phyloP scores from a whole-genome alignment of 352 stramenopile genomes.

The Phytophthora sansomeana region DNA sequence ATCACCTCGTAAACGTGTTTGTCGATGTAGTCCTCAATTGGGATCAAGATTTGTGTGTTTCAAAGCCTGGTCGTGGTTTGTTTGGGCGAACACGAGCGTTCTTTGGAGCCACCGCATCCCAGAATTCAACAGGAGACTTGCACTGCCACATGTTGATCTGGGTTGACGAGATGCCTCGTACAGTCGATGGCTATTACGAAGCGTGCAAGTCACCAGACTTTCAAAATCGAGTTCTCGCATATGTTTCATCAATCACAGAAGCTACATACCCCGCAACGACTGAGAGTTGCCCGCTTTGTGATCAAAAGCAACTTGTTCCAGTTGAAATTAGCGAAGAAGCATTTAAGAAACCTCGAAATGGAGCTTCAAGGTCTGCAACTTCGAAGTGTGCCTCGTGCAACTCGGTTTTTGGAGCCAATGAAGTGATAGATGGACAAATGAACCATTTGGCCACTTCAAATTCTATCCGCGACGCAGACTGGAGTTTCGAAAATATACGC shows the following conservation, averaged over 20 bases:
- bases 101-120: constrained; percentile 4
- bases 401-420: constrained; percentile 3
- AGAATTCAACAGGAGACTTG: constrained; percentile 10
- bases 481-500: background rate
- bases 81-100: background rate
- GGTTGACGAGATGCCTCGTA: constrained; percentile 3
- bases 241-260: background rate
- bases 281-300: background rate
- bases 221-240: background rate
- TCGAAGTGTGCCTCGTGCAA: background rate
- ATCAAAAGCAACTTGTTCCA: background rate
- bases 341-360: background rate
- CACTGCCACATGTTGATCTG: constrained; percentile 16
- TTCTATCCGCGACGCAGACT: background rate
- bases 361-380: background rate
- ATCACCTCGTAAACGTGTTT: constrained; percentile 4
- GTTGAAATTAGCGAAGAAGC: background rate
- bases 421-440: constrained; percentile 9
- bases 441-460: background rate
- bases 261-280: background rate
- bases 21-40: constrained; percentile 7
- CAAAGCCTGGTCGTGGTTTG: background rate
- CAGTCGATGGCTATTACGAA: background rate
- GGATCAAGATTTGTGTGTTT: too few relatives aligned
- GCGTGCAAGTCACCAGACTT: background rate